Percentiles rank a stretch among this genome's conserved stretches.
phyloP scores from a whole-genome alignment of 176 grass and related monocot species.

The Triticum urartu region DNA sequence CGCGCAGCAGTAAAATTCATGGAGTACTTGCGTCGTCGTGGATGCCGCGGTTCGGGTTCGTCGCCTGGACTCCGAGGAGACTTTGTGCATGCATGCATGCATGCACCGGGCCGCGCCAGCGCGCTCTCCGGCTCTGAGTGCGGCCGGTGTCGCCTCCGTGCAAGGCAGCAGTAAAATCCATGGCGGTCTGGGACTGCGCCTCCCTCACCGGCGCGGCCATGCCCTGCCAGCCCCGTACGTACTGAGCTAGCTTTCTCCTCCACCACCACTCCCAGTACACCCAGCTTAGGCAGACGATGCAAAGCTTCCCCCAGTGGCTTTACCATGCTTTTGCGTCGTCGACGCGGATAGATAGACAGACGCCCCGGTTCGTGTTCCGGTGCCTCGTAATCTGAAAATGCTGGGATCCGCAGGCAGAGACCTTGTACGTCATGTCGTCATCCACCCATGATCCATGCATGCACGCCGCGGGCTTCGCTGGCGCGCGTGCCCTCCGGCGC shows the following conservation, averaged over 20 bases:
- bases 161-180: neutral
- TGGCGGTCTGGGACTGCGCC: no score
- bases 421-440: neutral
- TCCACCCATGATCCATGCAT: neutral
- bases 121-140: neutral
- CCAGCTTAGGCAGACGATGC: neutral
- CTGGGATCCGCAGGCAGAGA: neutral
- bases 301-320: neutral
- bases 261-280: neutral
- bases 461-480: no score
- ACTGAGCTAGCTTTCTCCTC: neutral
- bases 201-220: neutral
- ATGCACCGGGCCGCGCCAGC: neutral
- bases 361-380: neutral
- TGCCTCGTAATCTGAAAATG: conserved; percentile 1
- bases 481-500: neutral
- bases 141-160: neutral
- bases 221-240: neutral
- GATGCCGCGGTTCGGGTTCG: no score
- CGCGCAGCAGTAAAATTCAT: no score
- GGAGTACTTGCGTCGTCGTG: neutral
- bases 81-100: neutral
- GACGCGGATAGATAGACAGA: neutral
- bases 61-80: neutral
- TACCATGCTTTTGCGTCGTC: neutral